Conservation (phyloP, 768 basidiomycete genomes). For the Pleurotus sapidus region DNA sequence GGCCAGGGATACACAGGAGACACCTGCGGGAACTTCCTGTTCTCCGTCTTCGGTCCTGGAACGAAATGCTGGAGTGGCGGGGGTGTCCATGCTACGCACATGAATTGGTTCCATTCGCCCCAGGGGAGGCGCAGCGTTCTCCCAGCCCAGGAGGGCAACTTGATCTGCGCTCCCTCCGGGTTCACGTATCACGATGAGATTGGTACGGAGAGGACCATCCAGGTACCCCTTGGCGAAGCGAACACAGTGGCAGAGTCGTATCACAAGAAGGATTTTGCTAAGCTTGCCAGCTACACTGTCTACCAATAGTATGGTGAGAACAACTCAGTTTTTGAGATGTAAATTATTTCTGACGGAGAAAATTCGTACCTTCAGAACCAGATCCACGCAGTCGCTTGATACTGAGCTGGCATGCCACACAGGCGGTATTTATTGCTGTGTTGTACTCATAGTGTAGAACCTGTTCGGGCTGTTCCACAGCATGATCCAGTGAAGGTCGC, state of each 20-base stretch:
- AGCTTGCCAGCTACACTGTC: background rate
- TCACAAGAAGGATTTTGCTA: background rate
- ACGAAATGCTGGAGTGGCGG: conserved; percentile 1
- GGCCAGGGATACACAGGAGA: background rate
- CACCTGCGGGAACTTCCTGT: background rate
- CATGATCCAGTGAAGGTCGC: too few species aligned
- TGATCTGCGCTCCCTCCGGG: background rate
- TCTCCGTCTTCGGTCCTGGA: background rate
- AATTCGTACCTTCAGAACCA: too few species aligned
- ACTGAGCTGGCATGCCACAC: too few species aligned
- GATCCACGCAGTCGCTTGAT: too few species aligned
- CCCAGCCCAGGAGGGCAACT: background rate
- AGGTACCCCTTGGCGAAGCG: background rate
- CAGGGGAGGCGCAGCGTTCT: background rate
- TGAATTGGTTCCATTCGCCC: conserved; percentile 6
- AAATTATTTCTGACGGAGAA: background rate
- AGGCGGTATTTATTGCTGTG: too few species aligned
- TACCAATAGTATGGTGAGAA: background rate
- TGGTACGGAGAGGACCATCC: background rate
- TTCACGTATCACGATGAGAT: background rate
- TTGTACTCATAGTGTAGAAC: too few species aligned
- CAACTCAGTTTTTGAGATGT: background rate
- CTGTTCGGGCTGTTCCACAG: too few species aligned
- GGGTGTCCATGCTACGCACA: background rate
- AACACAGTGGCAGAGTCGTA: background rate